Conservation (phyloP, 2,329 filamentous ascomycete genomes). For the Fusarium sp. region DNA sequence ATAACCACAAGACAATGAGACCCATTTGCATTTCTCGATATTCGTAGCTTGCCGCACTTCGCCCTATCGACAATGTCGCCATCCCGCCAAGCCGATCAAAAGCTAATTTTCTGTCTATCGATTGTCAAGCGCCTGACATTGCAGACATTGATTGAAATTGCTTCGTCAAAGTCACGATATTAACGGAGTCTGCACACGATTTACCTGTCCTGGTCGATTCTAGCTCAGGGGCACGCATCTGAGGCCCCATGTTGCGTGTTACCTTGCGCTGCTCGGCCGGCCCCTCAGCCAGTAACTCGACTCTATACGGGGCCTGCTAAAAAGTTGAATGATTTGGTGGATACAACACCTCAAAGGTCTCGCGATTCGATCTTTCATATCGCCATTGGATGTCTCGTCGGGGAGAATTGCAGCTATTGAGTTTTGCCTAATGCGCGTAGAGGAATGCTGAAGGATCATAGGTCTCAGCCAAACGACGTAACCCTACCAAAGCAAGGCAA, state of each 20-base stretch:
- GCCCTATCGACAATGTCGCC: slow-evolving; percentile 40
- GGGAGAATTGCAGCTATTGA: slow-evolving; percentile 4
- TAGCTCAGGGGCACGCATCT: slow-evolving; percentile 42
- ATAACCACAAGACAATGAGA: slow-evolving; percentile 20
- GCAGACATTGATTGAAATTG: slow-evolving; percentile 30
- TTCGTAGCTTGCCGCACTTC: slow-evolving; percentile 35
- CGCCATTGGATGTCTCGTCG: slow-evolving; percentile 8
- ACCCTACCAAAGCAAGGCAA: not conserved
- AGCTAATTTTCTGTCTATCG: slow-evolving; percentile 37
- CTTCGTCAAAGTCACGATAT: slow-evolving; percentile 20
- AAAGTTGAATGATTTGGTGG: slow-evolving; percentile 7
- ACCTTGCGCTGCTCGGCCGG: slow-evolving; percentile 23
- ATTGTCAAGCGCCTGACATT: slow-evolving; percentile 28
- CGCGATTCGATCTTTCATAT: slow-evolving; percentile 31
- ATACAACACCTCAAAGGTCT: slow-evolving; percentile 4
- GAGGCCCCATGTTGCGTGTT: slow-evolving; percentile 34
- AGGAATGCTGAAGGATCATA: slow-evolving; percentile 16
- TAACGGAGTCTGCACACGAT: not conserved
- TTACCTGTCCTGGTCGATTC: slow-evolving; percentile 10
- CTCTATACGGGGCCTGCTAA: not conserved
- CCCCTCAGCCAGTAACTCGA: slow-evolving; percentile 17
- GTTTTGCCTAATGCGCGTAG: not conserved
- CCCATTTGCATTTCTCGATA: slow-evolving; percentile 12
- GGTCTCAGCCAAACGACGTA: slow-evolving; percentile 10
- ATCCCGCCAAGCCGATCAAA: slow-evolving; percentile 32